These are phyloP conservation scores for Aspergillus pseudoterreus DNA, from an alignment of 2,329 filamentous ascomycete species.

Conservation along the genomic window DNA sequence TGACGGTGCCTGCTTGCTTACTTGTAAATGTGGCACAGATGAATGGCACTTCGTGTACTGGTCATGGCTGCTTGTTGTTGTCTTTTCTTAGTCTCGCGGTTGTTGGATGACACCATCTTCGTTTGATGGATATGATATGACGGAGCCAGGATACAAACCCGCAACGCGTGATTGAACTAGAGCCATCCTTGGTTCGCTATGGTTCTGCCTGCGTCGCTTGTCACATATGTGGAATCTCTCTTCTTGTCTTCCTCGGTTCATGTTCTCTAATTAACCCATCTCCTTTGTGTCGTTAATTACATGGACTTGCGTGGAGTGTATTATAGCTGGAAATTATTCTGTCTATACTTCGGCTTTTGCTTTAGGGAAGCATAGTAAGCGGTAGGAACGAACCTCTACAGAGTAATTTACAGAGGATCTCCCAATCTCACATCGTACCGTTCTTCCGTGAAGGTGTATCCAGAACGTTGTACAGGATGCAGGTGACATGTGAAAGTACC, in stretches of 20 bases:
- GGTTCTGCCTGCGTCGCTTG: not conserved
- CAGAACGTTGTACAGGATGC: not conserved
- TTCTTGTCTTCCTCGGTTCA: not conserved
- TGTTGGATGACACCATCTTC: not conserved
- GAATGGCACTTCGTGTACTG: too few relatives aligned
- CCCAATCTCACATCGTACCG: not conserved
- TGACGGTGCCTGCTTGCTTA: not conserved
- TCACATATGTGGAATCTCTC: not conserved
- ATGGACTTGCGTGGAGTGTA: conserved; percentile 4
- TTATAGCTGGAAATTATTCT: conserved; percentile 1
- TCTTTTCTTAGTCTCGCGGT: not conserved
- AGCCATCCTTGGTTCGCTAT: not conserved
- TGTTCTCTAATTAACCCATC: not conserved
- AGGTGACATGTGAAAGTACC: not conserved
- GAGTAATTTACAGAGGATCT: not conserved
- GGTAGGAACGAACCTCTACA: not conserved
- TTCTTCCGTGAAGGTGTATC: not conserved
- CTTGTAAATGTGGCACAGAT: not conserved
- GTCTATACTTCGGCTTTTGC: not conserved
- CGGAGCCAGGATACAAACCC: not conserved
- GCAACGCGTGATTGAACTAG: not conserved
- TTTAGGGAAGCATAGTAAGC: not conserved
- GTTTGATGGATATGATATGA: not conserved
- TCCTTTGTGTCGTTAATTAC: conserved; percentile 1
- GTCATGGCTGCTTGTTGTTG: not conserved